Evolutionary conservation across 2,329 filamentous ascomycete species (phyloP).

Genomic region (Venturia pyrina): DNA sequence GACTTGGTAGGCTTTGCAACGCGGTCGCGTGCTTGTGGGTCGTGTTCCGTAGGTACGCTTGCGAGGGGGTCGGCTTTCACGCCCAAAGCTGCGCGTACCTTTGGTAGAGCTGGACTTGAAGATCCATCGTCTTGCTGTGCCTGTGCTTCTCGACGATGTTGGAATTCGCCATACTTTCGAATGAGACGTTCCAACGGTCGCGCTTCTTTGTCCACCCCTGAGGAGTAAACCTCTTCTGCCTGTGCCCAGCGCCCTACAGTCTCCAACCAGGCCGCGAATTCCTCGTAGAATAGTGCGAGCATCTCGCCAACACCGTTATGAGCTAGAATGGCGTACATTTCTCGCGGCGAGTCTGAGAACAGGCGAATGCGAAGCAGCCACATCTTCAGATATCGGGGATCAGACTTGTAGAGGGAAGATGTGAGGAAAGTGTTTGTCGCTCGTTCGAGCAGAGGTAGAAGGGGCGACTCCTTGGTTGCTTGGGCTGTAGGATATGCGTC

Average conservation of each 20-base stretch:
- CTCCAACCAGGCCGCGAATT: conserved; percentile 91
- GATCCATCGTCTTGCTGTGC: conserved; percentile 55
- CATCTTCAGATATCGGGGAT: conserved; percentile 82
- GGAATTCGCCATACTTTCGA: conserved; percentile 88
- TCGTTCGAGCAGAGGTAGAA: conserved; percentile 80
- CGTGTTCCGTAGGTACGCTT: conserved; percentile 44
- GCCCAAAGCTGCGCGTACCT: conserved; percentile 70
- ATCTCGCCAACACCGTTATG: conserved; percentile 79
- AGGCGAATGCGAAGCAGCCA: conserved; percentile 92
- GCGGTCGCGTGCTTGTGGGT: conserved; percentile 53
- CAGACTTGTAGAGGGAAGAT: conserved; percentile 85
- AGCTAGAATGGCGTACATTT: conserved; percentile 84
- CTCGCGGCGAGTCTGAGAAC: conserved; percentile 86
- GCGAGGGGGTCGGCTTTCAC: conserved; percentile 79
- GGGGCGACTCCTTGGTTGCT: conserved; percentile 81
- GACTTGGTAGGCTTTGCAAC: conserved; percentile 45
- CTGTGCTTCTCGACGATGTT: conserved; percentile 62
- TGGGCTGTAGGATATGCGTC: conserved; percentile 92
- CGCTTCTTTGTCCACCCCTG: conserved; percentile 83
- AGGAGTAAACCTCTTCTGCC: conserved; percentile 84
- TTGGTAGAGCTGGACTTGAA: conserved; percentile 77
- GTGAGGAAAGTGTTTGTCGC: conserved; percentile 83
- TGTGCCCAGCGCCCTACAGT: conserved; percentile 73
- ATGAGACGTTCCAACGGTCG: conserved; percentile 69
- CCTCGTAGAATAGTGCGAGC: conserved; percentile 90